phyloP scores from a whole-genome alignment of 306 rosid species.

The Leucaena leucocephala region DNA sequence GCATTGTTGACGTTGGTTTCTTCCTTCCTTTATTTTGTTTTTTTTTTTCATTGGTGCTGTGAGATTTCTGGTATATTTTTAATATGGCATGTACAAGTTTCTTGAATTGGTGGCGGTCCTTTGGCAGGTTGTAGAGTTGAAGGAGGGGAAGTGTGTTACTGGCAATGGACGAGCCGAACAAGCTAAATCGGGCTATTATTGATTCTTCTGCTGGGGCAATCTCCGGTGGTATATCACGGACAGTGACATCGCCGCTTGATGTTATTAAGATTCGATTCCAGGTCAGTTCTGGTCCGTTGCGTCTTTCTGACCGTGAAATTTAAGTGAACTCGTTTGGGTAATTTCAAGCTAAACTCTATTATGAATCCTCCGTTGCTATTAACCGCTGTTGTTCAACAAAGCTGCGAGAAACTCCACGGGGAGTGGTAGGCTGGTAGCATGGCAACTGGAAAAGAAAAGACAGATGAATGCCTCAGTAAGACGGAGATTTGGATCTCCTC shows the following conservation, averaged over 20 bases:
- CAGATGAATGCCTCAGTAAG: neutral
- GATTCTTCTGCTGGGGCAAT: constrained; percentile 82
- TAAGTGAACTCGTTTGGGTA: neutral
- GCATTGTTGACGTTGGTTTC: constrained; percentile 8
- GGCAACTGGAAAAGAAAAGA: constrained; percentile 8
- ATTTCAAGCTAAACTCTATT: neutral
- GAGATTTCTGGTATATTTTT: neutral
- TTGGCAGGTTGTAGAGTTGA: constrained; percentile 39
- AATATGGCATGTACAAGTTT: constrained; percentile 2
- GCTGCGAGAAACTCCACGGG: neutral
- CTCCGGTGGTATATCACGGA: constrained; percentile 85
- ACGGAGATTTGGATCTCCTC: neutral
- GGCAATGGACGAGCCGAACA: constrained; percentile 77
- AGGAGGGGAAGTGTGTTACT: constrained; percentile 36
- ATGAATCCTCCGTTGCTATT: neutral
- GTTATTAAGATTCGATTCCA: constrained; percentile 97
- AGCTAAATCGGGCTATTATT: constrained; percentile 65
- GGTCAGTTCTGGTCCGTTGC: constrained; percentile 45
- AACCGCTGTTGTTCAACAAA: neutral
- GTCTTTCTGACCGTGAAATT: neutral
- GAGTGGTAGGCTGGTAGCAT: constrained; percentile 1
- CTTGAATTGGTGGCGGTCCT: neutral
- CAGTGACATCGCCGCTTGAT: constrained; percentile 91
- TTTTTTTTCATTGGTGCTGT: neutral
- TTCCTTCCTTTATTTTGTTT: neutral